Percentiles rank a stretch among this genome's conserved stretches.
Conservation (phyloP, 2,329 filamentous ascomycete species). For the Clarireedia sp. region DNA sequence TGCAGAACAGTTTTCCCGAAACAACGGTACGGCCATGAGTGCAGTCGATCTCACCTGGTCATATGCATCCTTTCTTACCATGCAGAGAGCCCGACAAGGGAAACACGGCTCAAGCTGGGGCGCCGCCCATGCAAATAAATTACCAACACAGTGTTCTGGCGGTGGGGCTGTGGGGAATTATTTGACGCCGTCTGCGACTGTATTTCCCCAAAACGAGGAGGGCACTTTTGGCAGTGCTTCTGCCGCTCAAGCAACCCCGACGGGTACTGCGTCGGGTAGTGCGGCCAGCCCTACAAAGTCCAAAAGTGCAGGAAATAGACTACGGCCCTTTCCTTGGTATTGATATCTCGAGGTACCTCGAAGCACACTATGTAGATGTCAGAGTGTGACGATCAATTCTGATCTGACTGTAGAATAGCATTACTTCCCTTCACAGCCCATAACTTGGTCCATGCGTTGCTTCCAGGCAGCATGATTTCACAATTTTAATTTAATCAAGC, state of each 20-base stretch:
- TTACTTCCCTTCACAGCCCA: too few species aligned
- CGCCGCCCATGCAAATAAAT: conserved; percentile 29
- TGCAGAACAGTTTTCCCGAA: conserved; percentile 57
- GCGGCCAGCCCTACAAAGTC: background rate
- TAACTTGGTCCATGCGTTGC: too few species aligned
- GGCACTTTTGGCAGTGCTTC: background rate
- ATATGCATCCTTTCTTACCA: conserved; percentile 61
- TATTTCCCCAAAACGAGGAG: background rate
- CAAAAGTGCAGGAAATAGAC: conserved; percentile 2
- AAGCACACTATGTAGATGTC: too few species aligned
- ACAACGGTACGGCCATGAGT: conserved; percentile 46
- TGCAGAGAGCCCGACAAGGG: conserved; percentile 45
- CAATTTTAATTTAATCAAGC: too few species aligned
- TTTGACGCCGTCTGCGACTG: background rate
- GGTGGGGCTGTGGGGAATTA: background rate
- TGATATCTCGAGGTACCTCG: too few species aligned
- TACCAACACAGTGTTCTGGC: background rate
- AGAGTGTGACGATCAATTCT: too few species aligned
- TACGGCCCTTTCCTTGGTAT: background rate
- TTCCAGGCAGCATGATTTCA: too few species aligned
- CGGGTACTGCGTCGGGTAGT: background rate
- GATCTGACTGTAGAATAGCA: too few species aligned
- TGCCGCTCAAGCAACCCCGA: background rate
- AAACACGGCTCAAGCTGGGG: conserved; percentile 49
- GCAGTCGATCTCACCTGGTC: conserved; percentile 65